These are phyloP conservation scores for Urochloa ruziziensis DNA, from an alignment of 176 grass and related monocot genomes.

Conservation along the genomic window DNA sequence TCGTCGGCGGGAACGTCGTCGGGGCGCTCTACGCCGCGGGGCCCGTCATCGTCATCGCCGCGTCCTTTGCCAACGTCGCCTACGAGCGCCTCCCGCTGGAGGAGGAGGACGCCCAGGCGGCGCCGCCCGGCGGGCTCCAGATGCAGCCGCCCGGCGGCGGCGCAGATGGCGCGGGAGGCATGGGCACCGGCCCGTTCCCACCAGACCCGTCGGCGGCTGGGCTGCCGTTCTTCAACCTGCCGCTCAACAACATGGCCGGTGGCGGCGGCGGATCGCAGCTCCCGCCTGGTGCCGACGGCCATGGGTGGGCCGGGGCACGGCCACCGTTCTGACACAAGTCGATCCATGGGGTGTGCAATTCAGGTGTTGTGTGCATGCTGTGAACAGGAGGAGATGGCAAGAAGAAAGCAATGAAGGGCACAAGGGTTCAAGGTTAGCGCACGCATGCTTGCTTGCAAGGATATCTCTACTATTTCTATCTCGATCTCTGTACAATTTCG, in stretches of 20 bases:
- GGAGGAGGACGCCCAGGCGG: slow-evolving; percentile 62
- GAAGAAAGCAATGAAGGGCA: slow-evolving; percentile 33
- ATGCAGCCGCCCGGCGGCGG: slow-evolving; percentile 53
- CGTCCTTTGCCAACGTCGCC: slow-evolving; percentile 96
- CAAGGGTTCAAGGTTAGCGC: slow-evolving; percentile 62
- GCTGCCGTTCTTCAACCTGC: slow-evolving; percentile 90
- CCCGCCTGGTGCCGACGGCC: slow-evolving; percentile 61
- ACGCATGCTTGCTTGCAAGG: slow-evolving; percentile 19
- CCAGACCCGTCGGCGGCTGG: slow-evolving; percentile 71
- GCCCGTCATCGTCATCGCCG: slow-evolving; percentile 92
- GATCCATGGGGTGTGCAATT: slow-evolving; percentile 26
- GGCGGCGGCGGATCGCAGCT: slow-evolving; percentile 47
- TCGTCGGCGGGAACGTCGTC: slow-evolving; percentile 93
- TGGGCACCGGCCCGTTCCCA: slow-evolving; percentile 44
- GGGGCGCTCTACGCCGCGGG: slow-evolving; percentile 81
- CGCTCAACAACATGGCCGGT: slow-evolving; percentile 65
- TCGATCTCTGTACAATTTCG: slow-evolving; percentile 55
- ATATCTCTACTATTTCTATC: slow-evolving; percentile 52
- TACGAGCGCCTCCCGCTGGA: slow-evolving; percentile 96
- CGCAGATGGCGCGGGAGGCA: slow-evolving; percentile 38
- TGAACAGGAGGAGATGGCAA: slow-evolving; percentile 35
- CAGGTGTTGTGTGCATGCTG: not conserved
- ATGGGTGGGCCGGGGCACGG: slow-evolving; percentile 47
- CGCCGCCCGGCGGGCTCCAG: slow-evolving; percentile 49
- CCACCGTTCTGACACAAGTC: slow-evolving; percentile 63